Evolutionary conservation across 176 grass and related monocot genomes (phyloP).

Genomic region (Saccharum spontaneum): DNA sequence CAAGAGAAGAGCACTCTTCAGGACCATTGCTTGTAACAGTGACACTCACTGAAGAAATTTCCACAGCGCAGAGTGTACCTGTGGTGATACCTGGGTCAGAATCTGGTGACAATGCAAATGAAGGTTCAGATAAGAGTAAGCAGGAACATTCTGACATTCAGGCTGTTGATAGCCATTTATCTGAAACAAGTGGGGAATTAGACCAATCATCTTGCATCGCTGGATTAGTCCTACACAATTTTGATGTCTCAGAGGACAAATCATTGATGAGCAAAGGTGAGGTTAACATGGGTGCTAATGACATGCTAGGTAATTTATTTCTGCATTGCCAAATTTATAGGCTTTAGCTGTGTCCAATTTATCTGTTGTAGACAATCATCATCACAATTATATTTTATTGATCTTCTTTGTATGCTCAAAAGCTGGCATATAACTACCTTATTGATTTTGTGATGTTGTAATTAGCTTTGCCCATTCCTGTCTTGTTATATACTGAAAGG

Average conservation of each 20-base stretch:
- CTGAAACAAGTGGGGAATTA: neutral
- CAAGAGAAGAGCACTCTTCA: neutral
- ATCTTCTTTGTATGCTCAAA: neutral
- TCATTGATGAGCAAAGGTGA: neutral
- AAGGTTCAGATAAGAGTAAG: neutral
- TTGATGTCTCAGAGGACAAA: neutral
- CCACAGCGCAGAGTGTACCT: neutral
- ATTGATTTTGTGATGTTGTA: neutral
- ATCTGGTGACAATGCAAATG: neutral
- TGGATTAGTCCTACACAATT: neutral
- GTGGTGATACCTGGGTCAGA: constrained; percentile 6
- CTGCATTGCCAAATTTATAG: neutral
- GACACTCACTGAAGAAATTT: neutral
- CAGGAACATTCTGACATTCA: neutral
- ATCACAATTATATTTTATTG: neutral
- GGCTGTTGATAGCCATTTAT: neutral
- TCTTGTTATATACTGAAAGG: no score
- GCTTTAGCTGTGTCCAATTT: neutral
- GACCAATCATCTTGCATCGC: neutral
- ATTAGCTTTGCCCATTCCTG: no score
- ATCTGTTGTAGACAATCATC: neutral
- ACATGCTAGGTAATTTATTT: neutral
- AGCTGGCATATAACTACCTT: neutral
- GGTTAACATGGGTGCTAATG: neutral
- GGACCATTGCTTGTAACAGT: constrained; percentile 14